Conservation (phyloP, 2,329 filamentous ascomycete genomes). For the Aspergillus vadensis region DNA sequence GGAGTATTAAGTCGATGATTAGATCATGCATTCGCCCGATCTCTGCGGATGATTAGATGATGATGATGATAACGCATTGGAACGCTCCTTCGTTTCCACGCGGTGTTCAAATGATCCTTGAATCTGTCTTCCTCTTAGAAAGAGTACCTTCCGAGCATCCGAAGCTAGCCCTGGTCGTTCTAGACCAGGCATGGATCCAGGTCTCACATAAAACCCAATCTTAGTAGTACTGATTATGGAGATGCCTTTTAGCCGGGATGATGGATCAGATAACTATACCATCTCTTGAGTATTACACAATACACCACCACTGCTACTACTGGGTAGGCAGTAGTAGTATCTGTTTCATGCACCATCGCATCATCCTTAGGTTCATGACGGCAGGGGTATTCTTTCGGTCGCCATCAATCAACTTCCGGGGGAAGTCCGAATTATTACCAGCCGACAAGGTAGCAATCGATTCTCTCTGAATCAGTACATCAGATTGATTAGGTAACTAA, state of each 20-base stretch:
- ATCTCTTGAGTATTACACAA: too few relatives aligned
- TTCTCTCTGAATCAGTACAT: background rate
- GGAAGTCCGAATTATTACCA: too few relatives aligned
- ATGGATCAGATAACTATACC: background rate
- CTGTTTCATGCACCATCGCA: background rate
- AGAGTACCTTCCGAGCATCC: background rate
- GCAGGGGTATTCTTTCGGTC: background rate
- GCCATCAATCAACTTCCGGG: too few relatives aligned
- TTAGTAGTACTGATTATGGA: background rate
- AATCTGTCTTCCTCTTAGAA: background rate
- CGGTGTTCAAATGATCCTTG: background rate
- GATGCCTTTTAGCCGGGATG: background rate
- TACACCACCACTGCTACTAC: background rate
- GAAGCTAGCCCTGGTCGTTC: background rate
- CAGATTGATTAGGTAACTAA: background rate
- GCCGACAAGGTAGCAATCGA: constrained; percentile 5
- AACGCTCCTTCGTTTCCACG: background rate
- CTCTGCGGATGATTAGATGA: too few relatives aligned
- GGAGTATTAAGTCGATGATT: too few relatives aligned
- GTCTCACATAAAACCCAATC: background rate
- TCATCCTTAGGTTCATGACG: background rate
- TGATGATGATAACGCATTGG: background rate
- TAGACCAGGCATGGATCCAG: background rate
- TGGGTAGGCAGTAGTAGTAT: background rate
- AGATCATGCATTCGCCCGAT: too few relatives aligned